Evolutionary conservation across 805 yeast species (phyloP), one percentile per base, ranked within the genome.

Genomic region (Candida silvicultrix): DNA sequence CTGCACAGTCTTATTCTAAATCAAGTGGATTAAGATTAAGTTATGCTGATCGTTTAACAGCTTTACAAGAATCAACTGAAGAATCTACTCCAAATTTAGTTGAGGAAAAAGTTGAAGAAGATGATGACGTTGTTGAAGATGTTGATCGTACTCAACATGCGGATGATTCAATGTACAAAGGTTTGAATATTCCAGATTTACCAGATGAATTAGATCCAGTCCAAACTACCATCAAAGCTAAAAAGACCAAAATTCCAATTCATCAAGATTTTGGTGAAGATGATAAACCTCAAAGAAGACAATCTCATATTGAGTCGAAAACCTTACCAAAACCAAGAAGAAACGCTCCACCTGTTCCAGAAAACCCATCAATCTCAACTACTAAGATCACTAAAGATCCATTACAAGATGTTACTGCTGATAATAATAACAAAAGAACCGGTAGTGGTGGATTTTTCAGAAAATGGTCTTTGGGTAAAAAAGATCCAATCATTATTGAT

Each of bases 21-120:
- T 9, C 38, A 22, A 37, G 44, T 25, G 55, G 60, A 3, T 38
- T 67, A 43, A 69, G 67, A 50, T 48, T 69, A 44, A 67, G 66
- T 49, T 67, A 61, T 49, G 70, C 73, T 39, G 73, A 70, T 50
- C 63, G 73, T 50, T 60, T 66, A 42, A 60, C 59, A 31, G 59
- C 55, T 2, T 49, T 54, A 38, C 47, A 49, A 32, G 34, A 39
- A 15, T 35, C 15, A 14, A 21, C 7, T n/a, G 39, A 37, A 21
- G 39, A 37, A 37, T 10, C 29, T 36, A 39, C 37, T 20, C 25
- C 40, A 23, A n/a, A n/a, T n/a, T 19, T 31, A 25, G 12, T 18
- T 35, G 45, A 40, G 7, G 51, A 49, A 40, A 5, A 49, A 43
- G 5, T 36, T 39, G 18, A 50, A 41, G 47, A 42, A 15, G 49